Percentiles rank a stretch among this genome's conserved stretches.
phyloP scores from a whole-genome alignment of 192 early-diverging fungal genomes.

The Entrophospora sp. region DNA sequence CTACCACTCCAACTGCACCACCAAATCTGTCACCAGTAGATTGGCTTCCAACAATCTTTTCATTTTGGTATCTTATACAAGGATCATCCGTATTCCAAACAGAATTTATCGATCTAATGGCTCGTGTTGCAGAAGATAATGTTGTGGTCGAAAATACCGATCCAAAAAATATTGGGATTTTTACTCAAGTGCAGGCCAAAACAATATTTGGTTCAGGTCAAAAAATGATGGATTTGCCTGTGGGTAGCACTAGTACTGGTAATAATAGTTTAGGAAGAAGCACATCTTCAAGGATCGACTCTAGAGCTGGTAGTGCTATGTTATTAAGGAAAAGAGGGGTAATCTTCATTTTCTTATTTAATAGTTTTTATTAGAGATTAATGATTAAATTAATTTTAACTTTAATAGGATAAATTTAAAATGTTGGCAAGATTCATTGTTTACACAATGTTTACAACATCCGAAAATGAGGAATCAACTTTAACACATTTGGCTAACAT shows the following conservation, averaged over 20 bases:
- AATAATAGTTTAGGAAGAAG: conserved; percentile 41
- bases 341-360: background rate
- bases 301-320: conserved; percentile 27
- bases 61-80: conserved; percentile 70
- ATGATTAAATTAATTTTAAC: background rate
- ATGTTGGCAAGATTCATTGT: conserved; percentile 73
- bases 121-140: conserved; percentile 53
- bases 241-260: conserved; percentile 41
- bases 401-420: conserved; percentile 37
- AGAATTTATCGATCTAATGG: conserved; percentile 63
- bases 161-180: conserved; percentile 33
- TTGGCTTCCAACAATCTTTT: conserved; percentile 78
- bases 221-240: conserved; percentile 44
- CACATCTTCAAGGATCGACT: conserved; percentile 31
- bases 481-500: conserved; percentile 59
- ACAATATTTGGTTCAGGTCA: conserved; percentile 45
- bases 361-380: background rate
- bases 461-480: conserved; percentile 35
- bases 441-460: conserved; percentile 57
- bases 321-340: conserved; percentile 28
- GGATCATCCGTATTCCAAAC: conserved; percentile 51
- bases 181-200: conserved; percentile 51
- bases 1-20: conserved; percentile 53
- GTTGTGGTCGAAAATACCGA: conserved; percentile 27
- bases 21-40: conserved; percentile 43